These are phyloP conservation scores for Thelonectria rubi DNA, from an alignment of 2,329 filamentous ascomycete genomes.

Conservation along the genomic window DNA sequence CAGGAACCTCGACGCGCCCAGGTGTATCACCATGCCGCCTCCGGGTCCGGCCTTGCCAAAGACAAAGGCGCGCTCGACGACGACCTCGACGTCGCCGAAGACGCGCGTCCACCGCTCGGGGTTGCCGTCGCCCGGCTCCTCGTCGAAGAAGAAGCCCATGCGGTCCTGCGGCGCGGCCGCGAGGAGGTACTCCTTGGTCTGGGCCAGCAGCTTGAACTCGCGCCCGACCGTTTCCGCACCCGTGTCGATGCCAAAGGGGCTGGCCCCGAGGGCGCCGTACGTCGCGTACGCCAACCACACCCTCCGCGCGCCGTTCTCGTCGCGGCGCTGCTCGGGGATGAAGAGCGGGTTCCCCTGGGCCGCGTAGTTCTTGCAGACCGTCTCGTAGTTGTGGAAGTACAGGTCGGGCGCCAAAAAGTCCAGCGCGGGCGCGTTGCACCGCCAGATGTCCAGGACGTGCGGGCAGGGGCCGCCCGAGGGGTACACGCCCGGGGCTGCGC, in stretches of 20 bases:
- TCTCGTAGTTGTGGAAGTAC: slow-evolving; percentile 59
- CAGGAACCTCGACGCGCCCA: slow-evolving; percentile 47
- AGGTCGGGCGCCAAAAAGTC: slow-evolving; percentile 59
- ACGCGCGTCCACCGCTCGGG: slow-evolving; percentile 41
- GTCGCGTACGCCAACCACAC: slow-evolving; percentile 54
- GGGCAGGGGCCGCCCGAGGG: slow-evolving; percentile 49
- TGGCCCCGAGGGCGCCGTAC: slow-evolving; percentile 49
- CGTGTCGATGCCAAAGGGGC: slow-evolving; percentile 53
- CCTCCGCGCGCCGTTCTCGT: slow-evolving; percentile 54
- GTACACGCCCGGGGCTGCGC: slow-evolving; percentile 48
- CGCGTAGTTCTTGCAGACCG: slow-evolving; percentile 54
- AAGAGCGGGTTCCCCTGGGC: slow-evolving; percentile 57
- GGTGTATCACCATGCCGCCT: slow-evolving; percentile 51
- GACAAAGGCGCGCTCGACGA: slow-evolving; percentile 51
- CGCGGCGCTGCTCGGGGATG: slow-evolving; percentile 61
- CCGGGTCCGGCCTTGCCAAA: slow-evolving; percentile 52
- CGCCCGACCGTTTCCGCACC: slow-evolving; percentile 43
- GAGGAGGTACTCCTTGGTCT: slow-evolving; percentile 42
- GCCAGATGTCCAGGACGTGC: slow-evolving; percentile 52
- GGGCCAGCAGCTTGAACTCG: slow-evolving; percentile 46
- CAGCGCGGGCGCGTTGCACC: slow-evolving; percentile 50
- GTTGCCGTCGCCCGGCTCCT: slow-evolving; percentile 36
- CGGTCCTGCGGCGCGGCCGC: slow-evolving; percentile 44
- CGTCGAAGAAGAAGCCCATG: slow-evolving; percentile 52
- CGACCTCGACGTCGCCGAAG: slow-evolving; percentile 48